Percentiles rank a stretch among this genome's conserved stretches.
phyloP scores from a whole-genome alignment of 805 yeast genomes.

The Geotrichum ghanense region DNA sequence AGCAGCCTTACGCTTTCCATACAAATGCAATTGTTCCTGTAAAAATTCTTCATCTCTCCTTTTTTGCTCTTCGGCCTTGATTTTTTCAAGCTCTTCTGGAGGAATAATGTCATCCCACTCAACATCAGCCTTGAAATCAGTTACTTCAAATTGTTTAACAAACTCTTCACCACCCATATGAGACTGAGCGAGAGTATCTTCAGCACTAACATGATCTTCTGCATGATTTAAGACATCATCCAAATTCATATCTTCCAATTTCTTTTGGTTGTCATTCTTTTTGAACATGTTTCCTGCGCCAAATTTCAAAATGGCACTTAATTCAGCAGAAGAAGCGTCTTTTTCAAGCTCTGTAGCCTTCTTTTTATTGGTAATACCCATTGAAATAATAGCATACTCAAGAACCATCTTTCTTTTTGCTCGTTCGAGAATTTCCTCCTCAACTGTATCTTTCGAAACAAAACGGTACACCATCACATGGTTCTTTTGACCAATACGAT shows the following conservation, averaged over 20 bases:
- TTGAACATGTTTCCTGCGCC: constrained; percentile 99
- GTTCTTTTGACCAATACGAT: constrained; percentile 97
- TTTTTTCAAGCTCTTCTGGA: constrained; percentile 74
- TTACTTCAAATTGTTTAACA: constrained; percentile 91
- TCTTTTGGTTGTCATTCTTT: constrained; percentile 89
- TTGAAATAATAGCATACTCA: constrained; percentile 92
- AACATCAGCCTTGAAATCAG: constrained; percentile 96
- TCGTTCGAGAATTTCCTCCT: constrained; percentile 91
- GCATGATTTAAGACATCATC: constrained; percentile 96
- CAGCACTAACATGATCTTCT: constrained; percentile 92
- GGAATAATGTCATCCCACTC: constrained; percentile 99
- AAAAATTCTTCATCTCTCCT: constrained; percentile 76
- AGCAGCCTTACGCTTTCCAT: constrained; percentile 69
- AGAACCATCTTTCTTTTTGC: constrained; percentile 97
- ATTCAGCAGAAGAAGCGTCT: constrained; percentile 53
- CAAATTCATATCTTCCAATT: constrained; percentile 84
- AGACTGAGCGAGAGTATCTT: constrained; percentile 85
- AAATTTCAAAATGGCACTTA: constrained; percentile 86
- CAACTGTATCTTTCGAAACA: constrained; percentile 97
- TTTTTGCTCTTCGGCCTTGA: constrained; percentile 85
- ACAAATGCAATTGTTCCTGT: constrained; percentile 83
- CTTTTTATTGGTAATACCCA: constrained; percentile 78
- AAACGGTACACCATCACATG: constrained; percentile 96
- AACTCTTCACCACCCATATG: constrained; percentile 98
- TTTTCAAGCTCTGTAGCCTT: constrained; percentile 59